Conservation (phyloP, 257 asterid genomes). For the Solanum lycopersicoides region DNA sequence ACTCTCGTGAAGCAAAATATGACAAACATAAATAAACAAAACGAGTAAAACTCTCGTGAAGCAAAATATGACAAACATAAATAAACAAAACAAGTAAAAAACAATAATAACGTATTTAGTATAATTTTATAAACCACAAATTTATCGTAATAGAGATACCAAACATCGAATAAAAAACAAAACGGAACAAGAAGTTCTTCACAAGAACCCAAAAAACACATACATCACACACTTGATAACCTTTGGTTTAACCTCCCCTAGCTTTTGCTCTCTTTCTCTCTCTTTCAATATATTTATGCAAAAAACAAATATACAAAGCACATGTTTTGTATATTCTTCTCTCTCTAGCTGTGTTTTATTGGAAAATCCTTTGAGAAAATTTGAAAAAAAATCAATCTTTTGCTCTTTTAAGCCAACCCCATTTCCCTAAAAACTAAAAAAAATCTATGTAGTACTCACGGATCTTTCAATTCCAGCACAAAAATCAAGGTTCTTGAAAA, state of each 20-base stretch:
- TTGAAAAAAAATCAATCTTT: background rate
- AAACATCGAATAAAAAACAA: no score
- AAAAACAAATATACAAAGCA: background rate
- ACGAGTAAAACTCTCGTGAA: background rate
- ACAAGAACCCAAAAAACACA: background rate
- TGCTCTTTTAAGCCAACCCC: background rate
- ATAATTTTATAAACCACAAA: no score
- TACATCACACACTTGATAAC: background rate
- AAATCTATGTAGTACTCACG: slow-evolving; percentile 15
- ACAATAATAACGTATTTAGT: no score
- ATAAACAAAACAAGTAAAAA: no score
- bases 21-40: no score
- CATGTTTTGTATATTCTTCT: background rate
- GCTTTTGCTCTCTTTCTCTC: background rate
- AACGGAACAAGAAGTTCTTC: background rate
- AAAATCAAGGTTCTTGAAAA: background rate
- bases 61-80: background rate
- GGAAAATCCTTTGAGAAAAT: background rate
- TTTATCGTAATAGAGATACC: background rate
- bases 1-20: background rate
- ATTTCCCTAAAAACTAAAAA: background rate
- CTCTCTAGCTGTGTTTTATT: background rate
- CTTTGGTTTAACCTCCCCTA: background rate
- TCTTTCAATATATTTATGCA: background rate
- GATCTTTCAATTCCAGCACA: slow-evolving; percentile 8